Base-by-base conservation (phyloP, 2,329 filamentous ascomycete genomes). In the Cordyceps cicadae region DNA sequence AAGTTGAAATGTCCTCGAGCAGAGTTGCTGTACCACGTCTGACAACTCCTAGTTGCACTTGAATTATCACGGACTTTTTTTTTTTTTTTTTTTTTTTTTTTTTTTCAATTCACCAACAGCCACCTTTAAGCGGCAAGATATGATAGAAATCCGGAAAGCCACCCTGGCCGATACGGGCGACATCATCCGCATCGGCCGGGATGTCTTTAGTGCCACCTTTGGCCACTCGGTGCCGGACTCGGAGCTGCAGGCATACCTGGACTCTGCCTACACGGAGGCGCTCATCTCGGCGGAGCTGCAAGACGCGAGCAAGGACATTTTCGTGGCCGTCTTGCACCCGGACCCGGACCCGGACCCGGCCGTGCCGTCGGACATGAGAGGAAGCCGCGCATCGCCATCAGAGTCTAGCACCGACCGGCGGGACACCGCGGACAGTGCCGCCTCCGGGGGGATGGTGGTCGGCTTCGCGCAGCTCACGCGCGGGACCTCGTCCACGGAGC, bases 381-480 rank as follows among this genome's bases (percentile, higher is more conserved):
- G 5, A 7, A 19, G 19, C 21, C 34, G 14, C 17, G 12, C n/a
- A n/a, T n/a, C n/a, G n/a, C n/a, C n/a, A n/a, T n/a, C n/a, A n/a
- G n/a, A n/a, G n/a, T n/a, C n/a, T n/a, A n/a, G 15, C n/a, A 5
- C 39, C 5, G 48, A 39, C 19, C 37, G 17, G 37, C 12, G 24
- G 14, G 9, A 39, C 58, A 54, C 8, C 17, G 26, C 7, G 11
- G n/a, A 9, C 32, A 53, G 39, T 14, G 4, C 50, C 5, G 1
- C 32, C 9, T 8, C 17, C 26, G 41, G 39, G 5, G 45, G 19
- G 3, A 46, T 54, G 11, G 60, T 79, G 1, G 46, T 76, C 0
- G 78, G 77, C 1, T 80, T 80, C 62, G 70, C 69, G 0, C 70
- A 75, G 46, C 68, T 80, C 14, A 77, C 70, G 0, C 67, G 70